phyloP scores from a whole-genome alignment of 2,329 filamentous ascomycete species.

The Ceratocystis cacaofunesta region DNA sequence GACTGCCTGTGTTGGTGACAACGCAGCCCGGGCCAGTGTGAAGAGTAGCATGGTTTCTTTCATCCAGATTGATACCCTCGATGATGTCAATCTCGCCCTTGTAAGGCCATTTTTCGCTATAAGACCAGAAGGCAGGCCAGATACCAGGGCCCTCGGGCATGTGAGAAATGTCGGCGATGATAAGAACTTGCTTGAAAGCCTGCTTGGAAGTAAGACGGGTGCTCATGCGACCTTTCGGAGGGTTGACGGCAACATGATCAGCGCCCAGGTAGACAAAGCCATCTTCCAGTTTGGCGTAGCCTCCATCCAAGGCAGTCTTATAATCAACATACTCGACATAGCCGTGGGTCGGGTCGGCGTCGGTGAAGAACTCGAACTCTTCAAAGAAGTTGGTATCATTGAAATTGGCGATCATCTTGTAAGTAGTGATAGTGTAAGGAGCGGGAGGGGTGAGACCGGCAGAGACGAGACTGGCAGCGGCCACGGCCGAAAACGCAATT shows the following conservation, averaged over 20 bases:
- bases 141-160: constrained; percentile 30
- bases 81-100: constrained; percentile 68
- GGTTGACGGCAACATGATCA: constrained; percentile 43
- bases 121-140: constrained; percentile 61
- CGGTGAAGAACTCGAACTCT: constrained; percentile 40
- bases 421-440: constrained; percentile 20
- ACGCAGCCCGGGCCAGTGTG: constrained; percentile 49
- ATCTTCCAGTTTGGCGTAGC: constrained; percentile 42
- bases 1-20: constrained; percentile 37
- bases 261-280: constrained; percentile 53
- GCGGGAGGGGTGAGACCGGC: not conserved
- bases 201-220: too few species aligned
- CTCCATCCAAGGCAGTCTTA: constrained; percentile 37
- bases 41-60: constrained; percentile 49
- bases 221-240: constrained; percentile 38
- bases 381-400: constrained; percentile 41
- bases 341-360: constrained; percentile 55
- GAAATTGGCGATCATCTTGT: constrained; percentile 34
- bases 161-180: too few species aligned
- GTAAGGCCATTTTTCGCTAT: constrained; percentile 55
- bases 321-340: constrained; percentile 55
- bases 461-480: constrained; percentile 6
- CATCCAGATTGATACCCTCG: constrained; percentile 55
- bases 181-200: too few species aligned
- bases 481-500: constrained; percentile 2